Base-by-base conservation (phyloP, 1,284 basidiomycete species). In the Tetrapyrgos nigripes region DNA sequence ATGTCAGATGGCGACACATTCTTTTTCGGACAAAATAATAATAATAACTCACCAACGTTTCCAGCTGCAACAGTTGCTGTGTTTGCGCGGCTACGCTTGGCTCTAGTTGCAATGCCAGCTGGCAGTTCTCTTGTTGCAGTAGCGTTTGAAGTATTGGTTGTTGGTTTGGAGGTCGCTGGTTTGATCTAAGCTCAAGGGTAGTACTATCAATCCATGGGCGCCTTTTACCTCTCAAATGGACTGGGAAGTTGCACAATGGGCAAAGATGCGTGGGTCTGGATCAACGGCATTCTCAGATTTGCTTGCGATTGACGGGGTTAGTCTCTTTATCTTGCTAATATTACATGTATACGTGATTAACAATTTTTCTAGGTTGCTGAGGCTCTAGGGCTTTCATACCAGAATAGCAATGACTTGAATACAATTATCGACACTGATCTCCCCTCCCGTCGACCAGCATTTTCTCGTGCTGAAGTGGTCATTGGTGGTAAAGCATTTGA, bases 371-470 rank as follows among this genome's bases (percentile, higher is more conserved):
- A 57, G 55, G 49, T 57, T 19, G 19, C 24, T 8, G 53, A 60
- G 13, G 24, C 28, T 5, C 29, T 61, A 19, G 56, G 47, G 11
- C 37, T 58, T 3, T 53, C 56, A 5, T 61, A 50, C 37, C 23
- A 28, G 4, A 55, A 27, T 33, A 33, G 29, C 21, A 31, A 28
- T 1, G 56, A 61, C 19, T 43, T 61, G 2, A 58, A 61, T 24
- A 27, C 24, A 8, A 55, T 61, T 23, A 52, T 61, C 47, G 60
- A 61, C 27, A 48, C 54, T 14, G 14, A 35, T 2, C 37, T 63
- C 23, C 59, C 62, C 31, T 11, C 40, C 9, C 49, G 45, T 10
- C 43, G 33, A 4, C 57, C 57, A 17, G 24, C 31, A 13, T 59
- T 59, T 19, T 23, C 24, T 10, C 19, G 28, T 2, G 21, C 49